phyloP scores from a whole-genome alignment of 2,329 filamentous ascomycete species.

The Ophiostoma himal-ulmi region DNA sequence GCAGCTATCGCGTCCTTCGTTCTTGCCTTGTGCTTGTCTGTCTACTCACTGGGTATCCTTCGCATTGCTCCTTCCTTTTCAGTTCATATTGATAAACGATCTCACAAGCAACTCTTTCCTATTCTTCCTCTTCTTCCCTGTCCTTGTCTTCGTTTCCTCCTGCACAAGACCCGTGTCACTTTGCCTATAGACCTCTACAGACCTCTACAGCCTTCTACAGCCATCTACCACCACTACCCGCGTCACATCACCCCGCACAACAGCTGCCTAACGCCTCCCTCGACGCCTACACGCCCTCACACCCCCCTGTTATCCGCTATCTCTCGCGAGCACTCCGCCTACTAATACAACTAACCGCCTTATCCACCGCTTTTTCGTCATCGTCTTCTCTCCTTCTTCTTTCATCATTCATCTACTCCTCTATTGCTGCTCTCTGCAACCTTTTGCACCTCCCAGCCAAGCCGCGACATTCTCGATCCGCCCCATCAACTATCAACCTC shows the following conservation, averaged over 20 bases:
- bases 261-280: conserved; percentile 14
- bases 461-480: not conserved
- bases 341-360: conserved; percentile 8
- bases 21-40: not conserved
- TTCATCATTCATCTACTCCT: not conserved
- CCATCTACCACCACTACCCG: not conserved
- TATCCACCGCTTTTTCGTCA: conserved; percentile 16
- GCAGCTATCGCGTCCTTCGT: not conserved
- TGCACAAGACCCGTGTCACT: not conserved
- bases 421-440: not conserved
- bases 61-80: not conserved
- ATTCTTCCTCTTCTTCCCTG: not conserved
- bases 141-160: too few relatives aligned
- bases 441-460: not conserved
- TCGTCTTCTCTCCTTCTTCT: not conserved
- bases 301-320: conserved; percentile 8
- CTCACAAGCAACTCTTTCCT: not conserved
- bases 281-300: not conserved
- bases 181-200: not conserved
- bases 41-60: not conserved
- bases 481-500: not conserved
- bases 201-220: too few relatives aligned
- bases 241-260: conserved; percentile 16
- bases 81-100: not conserved
- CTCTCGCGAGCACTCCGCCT: not conserved